Evolutionary conservation across 805 yeast genomes (phyloP).

Genomic region (Pichia sporocuriosa): DNA sequence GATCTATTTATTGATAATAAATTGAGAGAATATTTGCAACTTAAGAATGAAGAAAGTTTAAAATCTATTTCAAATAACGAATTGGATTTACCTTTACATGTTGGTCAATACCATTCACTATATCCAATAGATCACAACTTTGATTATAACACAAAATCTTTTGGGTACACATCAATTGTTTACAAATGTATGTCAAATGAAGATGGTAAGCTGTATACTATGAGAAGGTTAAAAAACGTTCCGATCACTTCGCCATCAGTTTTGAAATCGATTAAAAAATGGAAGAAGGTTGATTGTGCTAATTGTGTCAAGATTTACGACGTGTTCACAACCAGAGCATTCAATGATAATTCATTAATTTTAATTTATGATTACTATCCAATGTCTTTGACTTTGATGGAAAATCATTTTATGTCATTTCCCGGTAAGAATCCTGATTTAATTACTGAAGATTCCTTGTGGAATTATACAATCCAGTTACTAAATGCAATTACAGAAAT

Average conservation of each 20-base stretch:
- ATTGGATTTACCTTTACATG: constrained; percentile 61
- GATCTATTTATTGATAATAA: constrained; percentile 67
- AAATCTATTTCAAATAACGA: constrained; percentile 46
- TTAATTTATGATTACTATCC: constrained; percentile 85
- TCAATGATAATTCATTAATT: constrained; percentile 72
- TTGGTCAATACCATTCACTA: constrained; percentile 77
- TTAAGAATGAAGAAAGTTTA: constrained; percentile 73
- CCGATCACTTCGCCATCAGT: constrained; percentile 50
- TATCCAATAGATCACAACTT: constrained; percentile 65
- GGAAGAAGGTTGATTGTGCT: constrained; percentile 54
- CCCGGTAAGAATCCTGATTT: constrained; percentile 37
- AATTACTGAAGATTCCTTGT: constrained; percentile 58
- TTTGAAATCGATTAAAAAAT: constrained; percentile 53
- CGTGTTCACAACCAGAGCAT: constrained; percentile 80
- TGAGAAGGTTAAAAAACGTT: constrained; percentile 66
- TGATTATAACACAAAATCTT: constrained; percentile 33
- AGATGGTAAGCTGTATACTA: constrained; percentile 72
- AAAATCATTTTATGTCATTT: constrained; percentile 49
- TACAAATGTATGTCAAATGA: constrained; percentile 75
- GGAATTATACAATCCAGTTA: constrained; percentile 75
- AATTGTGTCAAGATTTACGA: constrained; percentile 66
- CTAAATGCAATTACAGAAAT: constrained; percentile 59
- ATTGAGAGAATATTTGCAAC: constrained; percentile 62
- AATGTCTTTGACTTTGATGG: constrained; percentile 59
- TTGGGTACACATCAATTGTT: constrained; percentile 52